Evolutionary conservation across 2,329 filamentous ascomycete genomes (phyloP).

Genomic region (Ophiocordyceps camponoti-leonardi): DNA sequence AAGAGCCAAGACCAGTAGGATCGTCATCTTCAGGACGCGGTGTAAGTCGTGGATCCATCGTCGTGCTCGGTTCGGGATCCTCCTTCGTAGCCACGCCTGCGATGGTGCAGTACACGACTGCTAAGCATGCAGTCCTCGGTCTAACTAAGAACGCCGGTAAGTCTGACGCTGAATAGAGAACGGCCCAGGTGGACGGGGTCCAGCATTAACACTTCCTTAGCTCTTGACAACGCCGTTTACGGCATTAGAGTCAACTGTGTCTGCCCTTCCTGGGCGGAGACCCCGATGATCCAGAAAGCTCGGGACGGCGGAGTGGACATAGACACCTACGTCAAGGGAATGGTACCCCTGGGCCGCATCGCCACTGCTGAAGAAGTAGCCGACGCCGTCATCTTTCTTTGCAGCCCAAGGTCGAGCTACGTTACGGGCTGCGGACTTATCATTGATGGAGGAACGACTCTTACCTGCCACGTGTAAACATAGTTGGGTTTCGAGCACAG

Average conservation of each 20-base stretch:
- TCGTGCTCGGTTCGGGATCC: conserved; percentile 4
- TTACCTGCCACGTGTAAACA: background rate
- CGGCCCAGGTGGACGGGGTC: no score
- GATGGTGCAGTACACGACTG: conserved; percentile 3
- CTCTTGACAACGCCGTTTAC: conserved; percentile 3
- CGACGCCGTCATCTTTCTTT: conserved; percentile 51
- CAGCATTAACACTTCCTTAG: background rate
- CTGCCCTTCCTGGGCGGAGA: conserved; percentile 7
- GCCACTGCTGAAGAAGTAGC: conserved; percentile 50
- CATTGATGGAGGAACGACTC: conserved; percentile 2
- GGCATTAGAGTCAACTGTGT: conserved; percentile 8
- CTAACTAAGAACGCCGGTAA: conserved; percentile 5
- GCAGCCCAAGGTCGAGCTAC: conserved; percentile 5
- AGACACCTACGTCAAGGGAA: conserved; percentile 1
- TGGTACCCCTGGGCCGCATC: conserved; percentile 29
- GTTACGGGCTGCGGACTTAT: conserved; percentile 2
- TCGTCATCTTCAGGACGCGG: conserved; percentile 1
- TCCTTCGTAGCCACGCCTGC: conserved; percentile 5
- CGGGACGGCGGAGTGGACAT: background rate
- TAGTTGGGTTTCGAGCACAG: background rate
- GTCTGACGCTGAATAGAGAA: background rate
- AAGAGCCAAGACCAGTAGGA: conserved; percentile 1
- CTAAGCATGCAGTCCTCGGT: conserved; percentile 5
- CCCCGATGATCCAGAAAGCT: conserved; percentile 3
- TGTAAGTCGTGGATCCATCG: conserved; percentile 4